Evolutionary conservation across 1,139 yeast species (phyloP).

Genomic region (Kodamaea alishanica): DNA sequence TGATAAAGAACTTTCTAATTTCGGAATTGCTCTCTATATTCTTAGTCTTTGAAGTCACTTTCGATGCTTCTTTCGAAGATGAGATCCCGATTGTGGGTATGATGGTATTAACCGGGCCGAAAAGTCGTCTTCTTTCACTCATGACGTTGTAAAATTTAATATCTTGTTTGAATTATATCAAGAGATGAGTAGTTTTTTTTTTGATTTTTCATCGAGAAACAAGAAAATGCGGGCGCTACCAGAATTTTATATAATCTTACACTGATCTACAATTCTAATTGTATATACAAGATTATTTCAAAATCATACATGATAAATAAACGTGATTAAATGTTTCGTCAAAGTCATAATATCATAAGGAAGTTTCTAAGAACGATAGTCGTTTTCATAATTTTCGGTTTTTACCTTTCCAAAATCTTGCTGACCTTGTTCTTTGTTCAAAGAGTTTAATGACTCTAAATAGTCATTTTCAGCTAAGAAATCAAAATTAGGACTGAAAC

Average conservation of each 20-base stretch:
- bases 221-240: not conserved
- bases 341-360: not conserved
- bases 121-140: slow-evolving; percentile 66
- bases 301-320: not conserved
- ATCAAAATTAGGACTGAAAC: too few relatives aligned
- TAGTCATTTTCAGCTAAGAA: not conserved
- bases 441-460: slow-evolving; percentile 12
- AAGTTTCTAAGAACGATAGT: not conserved
- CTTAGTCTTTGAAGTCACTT: slow-evolving; percentile 2
- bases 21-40: slow-evolving; percentile 14
- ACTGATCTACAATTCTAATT: not conserved
- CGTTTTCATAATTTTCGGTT: not conserved
- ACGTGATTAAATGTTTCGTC: not conserved
- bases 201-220: too few relatives aligned
- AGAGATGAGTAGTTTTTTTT: slow-evolving; percentile 7
- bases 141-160: slow-evolving; percentile 5
- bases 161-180: not conserved
- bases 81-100: slow-evolving; percentile 36
- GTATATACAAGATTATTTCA: not conserved
- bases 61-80: slow-evolving; percentile 4
- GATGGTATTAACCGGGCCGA: slow-evolving; percentile 61
- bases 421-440: not conserved
- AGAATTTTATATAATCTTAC: too few relatives aligned
- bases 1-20: slow-evolving; percentile 43
- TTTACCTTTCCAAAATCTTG: not conserved